Base-by-base conservation (phyloP, 2,329 filamentous ascomycete genomes). In the Aureobasidium sp. region DNA sequence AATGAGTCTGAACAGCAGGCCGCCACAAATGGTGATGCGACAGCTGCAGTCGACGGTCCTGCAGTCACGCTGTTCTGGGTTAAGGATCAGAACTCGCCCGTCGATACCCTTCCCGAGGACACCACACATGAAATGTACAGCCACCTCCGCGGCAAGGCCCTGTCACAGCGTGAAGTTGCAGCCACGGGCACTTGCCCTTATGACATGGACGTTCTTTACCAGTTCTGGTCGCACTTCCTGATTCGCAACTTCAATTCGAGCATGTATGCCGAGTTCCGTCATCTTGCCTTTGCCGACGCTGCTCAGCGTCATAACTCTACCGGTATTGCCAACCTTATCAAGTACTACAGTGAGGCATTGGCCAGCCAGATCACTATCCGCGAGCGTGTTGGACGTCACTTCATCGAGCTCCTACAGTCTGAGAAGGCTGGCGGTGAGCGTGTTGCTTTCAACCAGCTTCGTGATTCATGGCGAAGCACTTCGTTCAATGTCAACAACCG, bases 191-290 rank as follows among this genome's bases (percentile, higher is more conserved):
- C 65, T 61, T 80, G 77, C 43, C 81, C 82, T 53, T 76, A 79
- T 64, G 81, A 85, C 69, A 86, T 88, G 80, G 81, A 84, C 70
- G 80, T 84, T 63, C 81, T 90, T 34, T 91, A 90, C 76, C 81
- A 85, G 66, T 89, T 89, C 76, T 92, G 88, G 87, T 84, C 85
- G 24, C 83, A 87, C 72, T 89, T 88, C 71, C 79, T 92, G 66
- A 81, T 85, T 65, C 81, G 84, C 69, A 87, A 88, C 75, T 91
- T 92, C 81, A 89, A 92, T 73, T 79, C 81, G 63, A 79, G 78
- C 71, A 89, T 92, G 84, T 92, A 92, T 76, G 78, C 84, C 71
- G 88, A 92, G 72, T 91, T 92, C 76, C 84, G 84, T 66, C 77
- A 78, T 69, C 80, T 83, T 71, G 88, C 88, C 61, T 76, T 87